Base-by-base conservation (phyloP, 2,329 filamentous ascomycete genomes). In the Cladosporium sp. region DNA sequence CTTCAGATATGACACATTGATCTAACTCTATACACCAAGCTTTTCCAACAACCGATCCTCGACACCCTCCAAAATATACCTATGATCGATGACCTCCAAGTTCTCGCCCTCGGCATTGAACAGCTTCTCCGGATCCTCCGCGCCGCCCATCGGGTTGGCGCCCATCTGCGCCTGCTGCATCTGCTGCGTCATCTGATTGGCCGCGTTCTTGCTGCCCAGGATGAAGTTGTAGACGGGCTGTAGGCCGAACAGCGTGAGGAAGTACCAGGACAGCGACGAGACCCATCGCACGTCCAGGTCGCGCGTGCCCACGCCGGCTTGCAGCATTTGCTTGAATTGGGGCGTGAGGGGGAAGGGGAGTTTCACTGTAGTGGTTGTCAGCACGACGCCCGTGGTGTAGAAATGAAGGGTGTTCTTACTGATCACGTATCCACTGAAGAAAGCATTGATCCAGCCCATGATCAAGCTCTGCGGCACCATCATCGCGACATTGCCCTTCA, bases 401-500 rank as follows among this genome's bases (percentile, higher is more conserved):
- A 22, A 28, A 28, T 28, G 22, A 28, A 3, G 14, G 42, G 42
- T 18, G 38, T 13, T 10, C 83, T 65, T 77, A 95, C 89, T 89
- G 58, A 98, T 96, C 44, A 98, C 93, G 67, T 96, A 98, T 32
- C 93, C 93, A 49, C 89, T 95, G 66, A 98, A 98, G 69, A 97
- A 98, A 0, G 93, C 91, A 74, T 98, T 98, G 70, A 98, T 97
- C 93, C 93, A 98, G 60, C 92, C 93, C 93, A 98, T 98, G 62
- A 98, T 98, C 68, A 98, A 74, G 5, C 91, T 97, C 72, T 98
- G 95, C 45, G 93, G 93, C 54, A 98, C 89, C 77, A 98, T 97
- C 93, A 97, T 98, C 59, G 93, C 92, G 87, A 98, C 95, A 69
- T 98, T 95, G 54, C 91, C 91, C 81, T 98, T 98, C 89, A 98